Base-by-base conservation (phyloP, 495 filamentous ascomycete genomes). In the Neurospora sp. region DNA sequence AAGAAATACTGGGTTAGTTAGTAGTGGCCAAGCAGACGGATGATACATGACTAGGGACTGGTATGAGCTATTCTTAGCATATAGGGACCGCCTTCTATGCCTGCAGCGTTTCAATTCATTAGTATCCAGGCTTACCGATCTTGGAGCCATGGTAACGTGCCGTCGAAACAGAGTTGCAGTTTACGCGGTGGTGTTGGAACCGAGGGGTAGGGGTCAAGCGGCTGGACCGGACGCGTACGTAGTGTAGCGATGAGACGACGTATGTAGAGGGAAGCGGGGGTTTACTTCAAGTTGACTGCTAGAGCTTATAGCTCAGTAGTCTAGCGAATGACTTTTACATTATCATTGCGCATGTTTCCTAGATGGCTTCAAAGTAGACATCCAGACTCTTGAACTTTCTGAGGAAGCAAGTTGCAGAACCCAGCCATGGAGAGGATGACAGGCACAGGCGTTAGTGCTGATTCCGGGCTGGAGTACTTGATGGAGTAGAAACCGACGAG, bases 21-120 rank as follows among this genome's bases (percentile, higher is more conserved):
- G 71, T 70, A 40, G 66, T 70, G 71, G 71, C 75, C 45, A 71
- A 48, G 59, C 69, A 74, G 72, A 54, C 76, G 74, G 77, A 75
- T 77, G 76, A 77, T 73, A 77, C 76, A 75, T 77, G 80, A 75
- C 74, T 75, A 74, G 72, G 75, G 76, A 69, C 70, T 72, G 48
- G 69, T 74, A 70, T 69, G 77, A 70, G 74, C 80, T 82, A 82
- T 82, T 81, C 79, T 82, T 82, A 81, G 80, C 76, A 81, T 79
- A 78, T 81, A 79, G 72, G 75, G 80, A 73, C 78, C 78, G 79
- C 76, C 76, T 79, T 78, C 74, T 82, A 82, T 76, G 80, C 71
- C 79, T 81, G 80, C 79, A 79, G 79, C 77, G 75, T 73, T 75
- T 76, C 79, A 79, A 80, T 80, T 80, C 79, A 80, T 81, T 81